A percentile compares a stretch with the other conserved stretches of the same genome.
Conservation (phyloP, 208 protist genomes). For the Angomonas ambiguus region DNA sequence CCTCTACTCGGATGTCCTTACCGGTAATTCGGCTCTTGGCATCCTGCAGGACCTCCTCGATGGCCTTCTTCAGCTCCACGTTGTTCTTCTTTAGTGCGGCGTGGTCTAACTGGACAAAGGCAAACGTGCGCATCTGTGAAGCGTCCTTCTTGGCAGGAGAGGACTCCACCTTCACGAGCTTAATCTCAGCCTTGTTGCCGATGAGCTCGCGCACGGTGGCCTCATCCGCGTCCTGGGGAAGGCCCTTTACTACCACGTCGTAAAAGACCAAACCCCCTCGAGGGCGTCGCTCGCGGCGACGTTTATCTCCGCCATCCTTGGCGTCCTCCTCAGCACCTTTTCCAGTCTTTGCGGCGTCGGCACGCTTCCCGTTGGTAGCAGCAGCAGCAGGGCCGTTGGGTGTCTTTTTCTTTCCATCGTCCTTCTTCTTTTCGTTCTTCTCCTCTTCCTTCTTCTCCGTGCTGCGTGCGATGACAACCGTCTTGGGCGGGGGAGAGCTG, state of each 20-base stretch:
- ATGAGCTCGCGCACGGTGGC: constrained; percentile 42
- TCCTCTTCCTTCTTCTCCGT: not conserved
- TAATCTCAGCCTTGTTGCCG: constrained; percentile 19
- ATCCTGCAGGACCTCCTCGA: constrained; percentile 9
- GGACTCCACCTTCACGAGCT: constrained; percentile 58
- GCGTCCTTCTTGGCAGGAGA: constrained; percentile 42
- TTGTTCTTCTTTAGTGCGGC: constrained; percentile 35
- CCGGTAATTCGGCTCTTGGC: constrained; percentile 6
- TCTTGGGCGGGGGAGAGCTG: constrained; percentile 2
- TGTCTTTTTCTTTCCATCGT: not conserved
- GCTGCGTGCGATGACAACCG: too few species aligned
- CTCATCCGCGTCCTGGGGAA: constrained; percentile 44
- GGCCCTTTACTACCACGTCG: constrained; percentile 75
- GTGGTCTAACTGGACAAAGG: constrained; percentile 74
- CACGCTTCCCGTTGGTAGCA: not conserved
- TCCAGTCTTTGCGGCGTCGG: not conserved
- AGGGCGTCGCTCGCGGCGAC: not conserved
- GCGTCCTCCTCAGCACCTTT: not conserved
- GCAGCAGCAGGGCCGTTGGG: not conserved
- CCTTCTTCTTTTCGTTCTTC: not conserved
- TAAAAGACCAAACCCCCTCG: constrained; percentile 51
- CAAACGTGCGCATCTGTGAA: constrained; percentile 49
- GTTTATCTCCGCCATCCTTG: constrained; percentile 4
- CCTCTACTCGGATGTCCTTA: constrained; percentile 43
- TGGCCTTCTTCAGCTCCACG: not conserved